A percentile compares a stretch with the other conserved stretches of the same genome.
phyloP scores from a whole-genome alignment of 2,329 filamentous ascomycete genomes.

The Parastagonospora avenae region DNA sequence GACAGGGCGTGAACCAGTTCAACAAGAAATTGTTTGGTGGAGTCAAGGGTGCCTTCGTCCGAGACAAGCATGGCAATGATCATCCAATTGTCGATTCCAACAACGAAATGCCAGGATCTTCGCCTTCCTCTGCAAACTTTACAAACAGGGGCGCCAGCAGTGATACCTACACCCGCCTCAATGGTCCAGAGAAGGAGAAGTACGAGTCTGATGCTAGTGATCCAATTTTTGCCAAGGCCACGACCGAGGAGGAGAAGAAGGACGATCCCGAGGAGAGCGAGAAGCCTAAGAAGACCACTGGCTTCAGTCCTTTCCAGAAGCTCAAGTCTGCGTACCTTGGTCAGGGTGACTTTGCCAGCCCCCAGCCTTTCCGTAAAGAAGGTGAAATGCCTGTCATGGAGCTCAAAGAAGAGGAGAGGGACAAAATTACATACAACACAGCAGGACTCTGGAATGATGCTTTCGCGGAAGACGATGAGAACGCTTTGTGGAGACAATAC shows the following conservation, averaged over 20 bases:
- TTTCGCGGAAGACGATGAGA: slow-evolving; percentile 37
- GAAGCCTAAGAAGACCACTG: slow-evolving; percentile 20
- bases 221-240: slow-evolving; percentile 28
- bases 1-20: slow-evolving; percentile 49
- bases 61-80: slow-evolving; percentile 12
- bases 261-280: slow-evolving; percentile 19
- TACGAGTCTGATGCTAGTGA: slow-evolving; percentile 27
- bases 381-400: slow-evolving; percentile 46
- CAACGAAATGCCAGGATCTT: slow-evolving; percentile 26
- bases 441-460: slow-evolving; percentile 38
- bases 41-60: slow-evolving; percentile 41
- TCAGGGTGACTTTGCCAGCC: slow-evolving; percentile 47
- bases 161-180: slow-evolving; percentile 40
- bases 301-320: slow-evolving; percentile 25
- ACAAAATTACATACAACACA: slow-evolving; percentile 38
- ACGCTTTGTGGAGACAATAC: slow-evolving; percentile 78
- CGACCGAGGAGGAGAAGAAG: slow-evolving; percentile 18
- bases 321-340: slow-evolving; percentile 30
- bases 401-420: slow-evolving; percentile 27
- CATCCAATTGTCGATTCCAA: slow-evolving; percentile 19
- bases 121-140: slow-evolving; percentile 36
- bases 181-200: slow-evolving; percentile 29
- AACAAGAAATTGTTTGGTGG: slow-evolving; percentile 48
- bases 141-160: slow-evolving; percentile 32
- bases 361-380: slow-evolving; percentile 49